Conservation (phyloP, 1,139 yeast species). For the Sugiyamaella sp. region DNA sequence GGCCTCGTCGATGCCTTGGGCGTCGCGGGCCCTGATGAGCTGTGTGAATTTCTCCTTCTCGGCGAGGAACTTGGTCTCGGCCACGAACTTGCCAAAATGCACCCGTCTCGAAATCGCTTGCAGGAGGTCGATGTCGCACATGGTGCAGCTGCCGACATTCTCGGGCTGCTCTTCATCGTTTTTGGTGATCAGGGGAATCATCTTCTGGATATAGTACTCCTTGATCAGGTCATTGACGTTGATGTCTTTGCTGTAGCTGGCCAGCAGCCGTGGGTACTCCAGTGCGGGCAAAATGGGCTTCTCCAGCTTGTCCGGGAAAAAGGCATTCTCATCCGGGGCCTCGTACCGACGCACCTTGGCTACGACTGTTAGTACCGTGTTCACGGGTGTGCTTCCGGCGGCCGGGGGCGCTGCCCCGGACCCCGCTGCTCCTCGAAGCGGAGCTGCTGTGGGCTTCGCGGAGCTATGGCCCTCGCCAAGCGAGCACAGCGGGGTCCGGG, state of each 20-base stretch:
- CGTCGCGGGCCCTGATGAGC: slow-evolving; percentile 67
- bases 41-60: slow-evolving; percentile 66
- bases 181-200: slow-evolving; percentile 75
- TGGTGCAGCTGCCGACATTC: slow-evolving; percentile 84
- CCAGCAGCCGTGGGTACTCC: slow-evolving; percentile 76
- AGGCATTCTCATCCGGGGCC: slow-evolving; percentile 95
- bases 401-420: not conserved
- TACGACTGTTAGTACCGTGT: slow-evolving; percentile 16
- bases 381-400: not conserved
- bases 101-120: slow-evolving; percentile 92
- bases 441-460: too few relatives aligned
- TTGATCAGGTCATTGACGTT: slow-evolving; percentile 74
- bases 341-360: slow-evolving; percentile 85
- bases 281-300: slow-evolving; percentile 77
- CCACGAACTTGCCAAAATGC: slow-evolving; percentile 96
- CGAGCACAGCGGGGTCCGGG: not conserved
- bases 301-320: slow-evolving; percentile 69
- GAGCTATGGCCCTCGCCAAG: not conserved
- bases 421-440: not conserved
- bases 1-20: slow-evolving; percentile 71
- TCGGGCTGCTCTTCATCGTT: slow-evolving; percentile 68
- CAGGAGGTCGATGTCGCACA: slow-evolving; percentile 80
- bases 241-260: slow-evolving; percentile 70
- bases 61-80: slow-evolving; percentile 83
- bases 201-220: slow-evolving; percentile 64